Conservation (phyloP, 805 yeast species). For the Saturnispora mendoncae region DNA sequence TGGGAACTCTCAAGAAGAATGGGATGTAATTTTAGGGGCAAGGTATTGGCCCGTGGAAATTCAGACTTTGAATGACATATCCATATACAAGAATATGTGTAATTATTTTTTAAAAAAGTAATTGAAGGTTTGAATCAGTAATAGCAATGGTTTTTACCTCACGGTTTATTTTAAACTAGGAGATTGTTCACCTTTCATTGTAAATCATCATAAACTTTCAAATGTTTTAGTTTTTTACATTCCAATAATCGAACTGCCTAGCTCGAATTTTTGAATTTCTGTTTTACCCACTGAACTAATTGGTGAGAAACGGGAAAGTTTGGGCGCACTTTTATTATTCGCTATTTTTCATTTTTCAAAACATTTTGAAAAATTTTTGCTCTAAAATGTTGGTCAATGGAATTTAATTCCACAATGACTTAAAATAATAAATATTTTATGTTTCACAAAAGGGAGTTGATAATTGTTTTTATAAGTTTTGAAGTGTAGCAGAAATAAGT, state of each 20-base stretch:
- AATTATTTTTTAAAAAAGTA: constrained; percentile 5
- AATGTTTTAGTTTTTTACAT: not conserved
- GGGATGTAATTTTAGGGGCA: constrained; percentile 22
- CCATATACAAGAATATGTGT: constrained; percentile 14
- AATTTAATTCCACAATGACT: too few species aligned
- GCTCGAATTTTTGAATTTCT: constrained; percentile 1
- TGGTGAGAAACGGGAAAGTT: constrained; percentile 2
- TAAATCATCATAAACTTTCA: constrained; percentile 16
- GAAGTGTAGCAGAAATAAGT: too few species aligned
- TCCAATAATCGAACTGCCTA: constrained; percentile 8
- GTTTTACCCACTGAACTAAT: constrained; percentile 5
- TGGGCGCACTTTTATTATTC: not conserved
- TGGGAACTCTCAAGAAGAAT: constrained; percentile 25
- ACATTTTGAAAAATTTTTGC: too few species aligned
- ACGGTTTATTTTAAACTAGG: constrained; percentile 18
- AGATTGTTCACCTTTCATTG: constrained; percentile 24
- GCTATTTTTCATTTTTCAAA: not conserved
- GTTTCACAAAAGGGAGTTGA: too few species aligned
- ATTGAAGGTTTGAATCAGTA: constrained; percentile 2
- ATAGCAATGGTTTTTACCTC: constrained; percentile 21
- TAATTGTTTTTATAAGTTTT: too few species aligned
- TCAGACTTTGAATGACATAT: constrained; percentile 19
- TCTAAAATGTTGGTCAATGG: too few species aligned
- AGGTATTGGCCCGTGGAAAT: constrained; percentile 25
- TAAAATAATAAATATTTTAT: too few species aligned